Evolutionary conservation across 2,329 filamentous ascomycete genomes (phyloP).

Genomic region (Colletotrichum caudatum): DNA sequence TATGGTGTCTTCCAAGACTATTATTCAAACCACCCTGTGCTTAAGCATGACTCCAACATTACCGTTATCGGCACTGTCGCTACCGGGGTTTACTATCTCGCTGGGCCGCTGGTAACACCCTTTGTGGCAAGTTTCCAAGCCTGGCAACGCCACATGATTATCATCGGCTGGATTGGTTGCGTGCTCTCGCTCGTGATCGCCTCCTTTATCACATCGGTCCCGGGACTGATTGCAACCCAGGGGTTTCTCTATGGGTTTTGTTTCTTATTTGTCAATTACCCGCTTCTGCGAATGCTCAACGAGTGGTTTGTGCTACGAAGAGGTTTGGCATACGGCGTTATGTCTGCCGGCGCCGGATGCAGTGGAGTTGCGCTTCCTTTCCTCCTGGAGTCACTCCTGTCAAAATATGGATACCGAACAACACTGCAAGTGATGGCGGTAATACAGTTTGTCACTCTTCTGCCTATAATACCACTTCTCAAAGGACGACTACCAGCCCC

Average conservation of each 20-base stretch:
- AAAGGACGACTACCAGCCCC: conserved; percentile 57
- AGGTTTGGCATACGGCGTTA: conserved; percentile 61
- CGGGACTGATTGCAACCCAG: conserved; percentile 45
- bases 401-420: conserved; percentile 54
- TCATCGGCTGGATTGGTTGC: conserved; percentile 21
- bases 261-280: conserved; percentile 55
- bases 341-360: conserved; percentile 60
- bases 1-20: conserved; percentile 50
- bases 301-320: conserved; percentile 62
- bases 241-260: conserved; percentile 49
- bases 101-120: conserved; percentile 44
- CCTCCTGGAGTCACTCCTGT: conserved; percentile 57
- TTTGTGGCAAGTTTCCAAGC: conserved; percentile 43
- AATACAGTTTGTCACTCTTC: conserved; percentile 52
- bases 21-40: conserved; percentile 45
- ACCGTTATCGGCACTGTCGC: conserved; percentile 47
- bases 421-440: conserved; percentile 57
- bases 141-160: conserved; percentile 33
- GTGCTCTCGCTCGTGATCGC: not conserved
- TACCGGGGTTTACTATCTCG: conserved; percentile 45
- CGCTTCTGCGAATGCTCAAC: conserved; percentile 54
- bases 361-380: conserved; percentile 62
- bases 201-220: conserved; percentile 45
- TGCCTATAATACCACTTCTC: conserved; percentile 56
- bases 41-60: conserved; percentile 44